A percentile compares a stretch with the other conserved stretches of the same genome.
These are phyloP conservation scores for Sclerotiophoma versabilis DNA, from an alignment of 2,329 filamentous ascomycete species.

Conservation along the genomic window DNA sequence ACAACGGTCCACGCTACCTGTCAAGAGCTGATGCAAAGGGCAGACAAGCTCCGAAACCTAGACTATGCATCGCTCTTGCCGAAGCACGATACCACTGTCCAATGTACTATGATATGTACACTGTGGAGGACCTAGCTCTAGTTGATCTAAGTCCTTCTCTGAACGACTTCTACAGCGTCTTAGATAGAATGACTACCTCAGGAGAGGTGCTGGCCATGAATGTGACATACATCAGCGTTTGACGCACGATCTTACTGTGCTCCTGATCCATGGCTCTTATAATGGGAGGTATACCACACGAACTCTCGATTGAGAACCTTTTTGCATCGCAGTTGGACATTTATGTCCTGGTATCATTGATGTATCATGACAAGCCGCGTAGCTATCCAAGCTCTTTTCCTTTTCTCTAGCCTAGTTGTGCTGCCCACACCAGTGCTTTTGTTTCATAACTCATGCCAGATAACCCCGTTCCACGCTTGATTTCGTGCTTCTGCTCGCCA, in stretches of 20 bases:
- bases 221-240: not conserved
- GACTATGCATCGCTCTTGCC: too few relatives aligned
- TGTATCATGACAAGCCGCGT: slow-evolving; percentile 16
- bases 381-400: slow-evolving; percentile 20
- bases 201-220: not conserved
- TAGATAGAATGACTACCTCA: not conserved
- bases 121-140: too few relatives aligned
- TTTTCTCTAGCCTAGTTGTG: slow-evolving; percentile 13
- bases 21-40: too few relatives aligned
- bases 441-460: slow-evolving; percentile 11
- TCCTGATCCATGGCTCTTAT: not conserved
- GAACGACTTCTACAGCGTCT: not conserved
- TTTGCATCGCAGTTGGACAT: slow-evolving; percentile 21
- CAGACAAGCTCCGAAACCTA: too few relatives aligned
- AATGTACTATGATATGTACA: too few relatives aligned
- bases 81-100: too few relatives aligned
- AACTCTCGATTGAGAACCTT: not conserved
- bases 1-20: too few relatives aligned
- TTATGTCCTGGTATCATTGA: slow-evolving; percentile 27
- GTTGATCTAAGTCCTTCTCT: too few relatives aligned
- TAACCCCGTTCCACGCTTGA: not conserved
- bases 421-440: slow-evolving; percentile 5
- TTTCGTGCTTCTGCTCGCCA: not conserved
- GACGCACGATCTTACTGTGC: not conserved
- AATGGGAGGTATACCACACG: not conserved